Conservation (phyloP, 2,329 filamentous ascomycete species). For the Fusarium liriodendri region DNA sequence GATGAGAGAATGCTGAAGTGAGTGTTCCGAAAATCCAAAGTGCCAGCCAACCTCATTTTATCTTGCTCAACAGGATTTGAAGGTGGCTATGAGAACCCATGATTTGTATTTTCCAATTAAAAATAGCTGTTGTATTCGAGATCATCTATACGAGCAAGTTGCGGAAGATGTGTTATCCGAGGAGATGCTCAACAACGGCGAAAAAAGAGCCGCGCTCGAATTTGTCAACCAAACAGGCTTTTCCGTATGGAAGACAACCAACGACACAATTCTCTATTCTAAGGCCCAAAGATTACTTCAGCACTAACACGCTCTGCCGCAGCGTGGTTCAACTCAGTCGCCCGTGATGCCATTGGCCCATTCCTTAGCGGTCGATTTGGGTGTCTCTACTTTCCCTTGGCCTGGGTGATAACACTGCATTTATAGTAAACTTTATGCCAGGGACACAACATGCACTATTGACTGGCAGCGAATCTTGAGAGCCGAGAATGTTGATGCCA, state of each 20-base stretch:
- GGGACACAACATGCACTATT: no score
- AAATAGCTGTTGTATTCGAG: background rate
- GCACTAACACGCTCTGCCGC: background rate
- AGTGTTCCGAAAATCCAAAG: background rate
- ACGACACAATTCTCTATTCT: background rate
- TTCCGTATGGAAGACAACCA: background rate
- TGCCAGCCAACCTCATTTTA: background rate
- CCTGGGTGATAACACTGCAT: no score
- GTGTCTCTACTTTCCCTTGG: no score
- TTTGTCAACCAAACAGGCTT: background rate
- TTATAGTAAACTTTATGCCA: no score
- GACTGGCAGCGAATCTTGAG: no score
- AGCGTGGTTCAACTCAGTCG: background rate
- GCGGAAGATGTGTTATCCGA: background rate
- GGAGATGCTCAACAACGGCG: background rate
- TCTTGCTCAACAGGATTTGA: background rate
- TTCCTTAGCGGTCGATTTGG: no score
- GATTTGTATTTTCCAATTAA: background rate
- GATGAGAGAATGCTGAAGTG: background rate
- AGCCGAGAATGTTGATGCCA: no score
- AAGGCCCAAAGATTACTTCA: background rate
- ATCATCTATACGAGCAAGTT: background rate
- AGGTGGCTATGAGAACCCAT: background rate
- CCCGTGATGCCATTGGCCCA: background rate
- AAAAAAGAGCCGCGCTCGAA: background rate